Conservation (phyloP, 345 rosid species). For the Citrus sp. region DNA sequence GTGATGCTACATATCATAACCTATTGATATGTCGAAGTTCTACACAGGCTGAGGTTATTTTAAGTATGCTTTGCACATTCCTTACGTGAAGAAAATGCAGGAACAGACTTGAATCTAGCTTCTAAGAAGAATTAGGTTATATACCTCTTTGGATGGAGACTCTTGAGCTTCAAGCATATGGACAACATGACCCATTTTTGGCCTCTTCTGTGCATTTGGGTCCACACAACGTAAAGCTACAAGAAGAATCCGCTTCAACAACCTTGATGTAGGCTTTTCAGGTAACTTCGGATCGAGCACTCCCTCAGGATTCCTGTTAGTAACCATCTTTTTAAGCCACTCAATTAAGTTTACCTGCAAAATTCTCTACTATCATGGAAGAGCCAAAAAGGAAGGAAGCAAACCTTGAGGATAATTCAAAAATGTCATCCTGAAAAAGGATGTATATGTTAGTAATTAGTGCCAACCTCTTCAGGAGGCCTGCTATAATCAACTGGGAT, state of each 20-base stretch:
- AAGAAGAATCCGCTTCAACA: constrained; percentile 73
- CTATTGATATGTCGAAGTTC: background rate
- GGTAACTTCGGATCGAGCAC: constrained; percentile 82
- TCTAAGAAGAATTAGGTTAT: constrained; percentile 5
- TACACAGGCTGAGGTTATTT: background rate
- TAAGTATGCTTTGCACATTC: background rate
- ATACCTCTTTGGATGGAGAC: constrained; percentile 60
- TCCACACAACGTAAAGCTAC: constrained; percentile 90
- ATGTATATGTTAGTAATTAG: background rate
- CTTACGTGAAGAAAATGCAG: background rate
- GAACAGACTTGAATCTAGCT: background rate
- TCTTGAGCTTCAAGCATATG: constrained; percentile 97
- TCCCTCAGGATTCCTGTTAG: constrained; percentile 69
- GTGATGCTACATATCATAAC: background rate
- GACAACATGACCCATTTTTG: constrained; percentile 79
- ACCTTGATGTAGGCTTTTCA: constrained; percentile 70
- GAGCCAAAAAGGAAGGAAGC: constrained; percentile 5
- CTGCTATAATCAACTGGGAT: constrained; percentile 91
- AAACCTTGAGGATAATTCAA: background rate
- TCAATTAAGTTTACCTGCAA: constrained; percentile 81
- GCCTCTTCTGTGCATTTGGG: constrained; percentile 71
- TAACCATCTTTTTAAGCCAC: constrained; percentile 90
- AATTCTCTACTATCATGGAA: constrained; percentile 17
- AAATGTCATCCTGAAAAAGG: constrained; percentile 1
- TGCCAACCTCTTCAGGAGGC: constrained; percentile 75